Base-by-base conservation (phyloP, 2,329 filamentous ascomycete genomes). In the Phialemoniopsis sp. region DNA sequence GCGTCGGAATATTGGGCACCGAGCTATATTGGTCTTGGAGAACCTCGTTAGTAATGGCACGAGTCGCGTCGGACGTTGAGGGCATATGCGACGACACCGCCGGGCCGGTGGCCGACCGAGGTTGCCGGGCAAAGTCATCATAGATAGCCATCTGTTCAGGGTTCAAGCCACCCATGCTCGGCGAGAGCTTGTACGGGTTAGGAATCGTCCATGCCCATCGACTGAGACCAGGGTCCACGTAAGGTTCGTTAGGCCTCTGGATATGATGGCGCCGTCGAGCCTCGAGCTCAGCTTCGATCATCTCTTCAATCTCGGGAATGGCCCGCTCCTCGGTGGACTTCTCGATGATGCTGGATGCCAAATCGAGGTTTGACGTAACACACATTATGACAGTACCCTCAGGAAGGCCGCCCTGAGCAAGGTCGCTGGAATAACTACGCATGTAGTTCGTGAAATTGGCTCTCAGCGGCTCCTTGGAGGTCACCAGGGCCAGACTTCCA, bases 371-470 rank as follows among this genome's bases (percentile, higher is more conserved):
- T 48, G 94, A 91, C 60, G 97, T 98, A 45, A 98, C 91, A 62
- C 94, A 97, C 88, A 98, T 96, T 41, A 97, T 79, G 45, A 98
- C 93, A 26, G 93, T 87, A 7, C 93, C 93, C 64, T 98, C 93
- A 0, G 93, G 89, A 45, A 98, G 76, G 6, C 21, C 21, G 13
- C 87, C 87, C 38, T 88, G 85, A 39, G 88, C 82, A 29, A 95
- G 76, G 29, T 83, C 80, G 36, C 65, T 69, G 4, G 80, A 74
- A n/a, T 82, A 61, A 36, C 73, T 73, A 38, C 93, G 85, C 60
- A 98, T 89, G 57, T 97, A 95, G 64, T 97, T 98, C 39, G 87
- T 94, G 63, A 98, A 95, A 65, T 94, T 97, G 61, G 94, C 93
- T 44, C 93, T 82, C 13, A 98, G 73, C 13, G 93, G 93, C 60